Evolutionary conservation across 208 protist genomes (phyloP).

Genomic region (Phytomonas francai): DNA sequence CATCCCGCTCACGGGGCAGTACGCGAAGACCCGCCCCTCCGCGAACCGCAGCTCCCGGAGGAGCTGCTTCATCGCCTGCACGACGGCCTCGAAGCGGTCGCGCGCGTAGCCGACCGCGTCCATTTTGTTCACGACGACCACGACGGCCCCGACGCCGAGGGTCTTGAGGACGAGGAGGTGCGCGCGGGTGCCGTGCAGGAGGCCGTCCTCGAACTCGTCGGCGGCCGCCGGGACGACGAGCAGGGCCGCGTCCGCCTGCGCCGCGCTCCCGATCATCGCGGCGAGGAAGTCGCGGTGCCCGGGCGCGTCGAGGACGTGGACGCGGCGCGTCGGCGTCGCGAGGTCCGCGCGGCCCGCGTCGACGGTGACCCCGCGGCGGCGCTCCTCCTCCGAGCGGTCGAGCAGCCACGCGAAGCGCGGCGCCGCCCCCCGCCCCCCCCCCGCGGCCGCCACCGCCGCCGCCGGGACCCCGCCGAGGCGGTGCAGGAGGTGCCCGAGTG

Average conservation of each 20-base stretch:
- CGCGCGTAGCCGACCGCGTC: slow-evolving; percentile 92
- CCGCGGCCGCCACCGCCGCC: slow-evolving; percentile 81
- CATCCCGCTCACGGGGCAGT: slow-evolving; percentile 76
- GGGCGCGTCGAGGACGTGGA: slow-evolving; percentile 82
- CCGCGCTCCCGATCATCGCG: slow-evolving; percentile 97
- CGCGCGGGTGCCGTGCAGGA: slow-evolving; percentile 96
- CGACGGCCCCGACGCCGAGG: slow-evolving; percentile 92
- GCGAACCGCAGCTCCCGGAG: slow-evolving; percentile 90
- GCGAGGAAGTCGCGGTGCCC: slow-evolving; percentile 97
- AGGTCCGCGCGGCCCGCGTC: slow-evolving; percentile 91
- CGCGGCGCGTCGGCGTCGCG: slow-evolving; percentile 79
- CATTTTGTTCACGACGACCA: slow-evolving; percentile 99
- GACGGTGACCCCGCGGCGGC: slow-evolving; percentile 93
- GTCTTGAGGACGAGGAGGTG: slow-evolving; percentile 97
- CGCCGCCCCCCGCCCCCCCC: slow-evolving; percentile 68
- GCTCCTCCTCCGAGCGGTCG: slow-evolving; percentile 93
- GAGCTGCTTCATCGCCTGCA: slow-evolving; percentile 86
- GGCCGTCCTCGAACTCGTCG: slow-evolving; percentile 97
- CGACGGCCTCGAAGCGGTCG: slow-evolving; percentile 91
- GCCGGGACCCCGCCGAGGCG: slow-evolving; percentile 56
- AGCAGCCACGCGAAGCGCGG: slow-evolving; percentile 96
- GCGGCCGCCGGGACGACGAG: slow-evolving; percentile 96
- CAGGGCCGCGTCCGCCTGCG: slow-evolving; percentile 96
- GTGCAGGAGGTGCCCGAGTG: slow-evolving; percentile 79
- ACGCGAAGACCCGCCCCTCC: slow-evolving; percentile 47